Conservation (phyloP, 2,329 filamentous ascomycete species). For the Neopestalotiopsis clavispora region DNA sequence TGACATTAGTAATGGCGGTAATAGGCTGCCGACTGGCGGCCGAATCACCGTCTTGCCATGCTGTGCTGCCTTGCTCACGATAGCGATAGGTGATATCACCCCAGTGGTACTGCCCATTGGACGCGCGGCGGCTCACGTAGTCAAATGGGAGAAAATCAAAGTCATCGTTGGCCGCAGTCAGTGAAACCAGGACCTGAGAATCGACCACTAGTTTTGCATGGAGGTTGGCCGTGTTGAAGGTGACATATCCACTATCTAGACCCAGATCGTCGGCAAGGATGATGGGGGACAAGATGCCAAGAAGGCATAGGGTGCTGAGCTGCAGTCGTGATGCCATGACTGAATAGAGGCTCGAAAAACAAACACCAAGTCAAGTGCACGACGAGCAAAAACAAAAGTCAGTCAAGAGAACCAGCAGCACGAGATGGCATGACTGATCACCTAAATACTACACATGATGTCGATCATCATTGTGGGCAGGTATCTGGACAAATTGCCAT, state of each 20-base stretch:
- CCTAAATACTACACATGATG: background rate
- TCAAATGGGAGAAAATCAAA: constrained; percentile 64
- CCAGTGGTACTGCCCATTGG: constrained; percentile 61
- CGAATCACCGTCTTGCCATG: constrained; percentile 55
- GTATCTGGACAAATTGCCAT: background rate
- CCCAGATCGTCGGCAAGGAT: constrained; percentile 40
- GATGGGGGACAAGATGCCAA: background rate
- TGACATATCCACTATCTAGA: constrained; percentile 44
- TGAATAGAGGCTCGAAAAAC: background rate
- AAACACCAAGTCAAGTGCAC: background rate
- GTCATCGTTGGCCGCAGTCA: constrained; percentile 42
- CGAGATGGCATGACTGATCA: background rate
- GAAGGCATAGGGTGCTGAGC: background rate
- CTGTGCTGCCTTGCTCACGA: constrained; percentile 40
- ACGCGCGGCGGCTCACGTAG: constrained; percentile 48
- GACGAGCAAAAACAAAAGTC: background rate
- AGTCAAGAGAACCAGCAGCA: background rate
- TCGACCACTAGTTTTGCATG: constrained; percentile 46
- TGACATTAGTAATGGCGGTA: constrained; percentile 29
- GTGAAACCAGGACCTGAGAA: constrained; percentile 53
- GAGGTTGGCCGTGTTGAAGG: constrained; percentile 45
- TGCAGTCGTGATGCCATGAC: background rate
- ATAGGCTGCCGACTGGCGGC: constrained; percentile 45
- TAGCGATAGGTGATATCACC: constrained; percentile 63
- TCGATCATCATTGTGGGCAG: background rate